Evolutionary conservation across 1,284 basidiomycete genomes (phyloP), one percentile per base, ranked within the genome.

Genomic region (Volvariella volvacea): DNA sequence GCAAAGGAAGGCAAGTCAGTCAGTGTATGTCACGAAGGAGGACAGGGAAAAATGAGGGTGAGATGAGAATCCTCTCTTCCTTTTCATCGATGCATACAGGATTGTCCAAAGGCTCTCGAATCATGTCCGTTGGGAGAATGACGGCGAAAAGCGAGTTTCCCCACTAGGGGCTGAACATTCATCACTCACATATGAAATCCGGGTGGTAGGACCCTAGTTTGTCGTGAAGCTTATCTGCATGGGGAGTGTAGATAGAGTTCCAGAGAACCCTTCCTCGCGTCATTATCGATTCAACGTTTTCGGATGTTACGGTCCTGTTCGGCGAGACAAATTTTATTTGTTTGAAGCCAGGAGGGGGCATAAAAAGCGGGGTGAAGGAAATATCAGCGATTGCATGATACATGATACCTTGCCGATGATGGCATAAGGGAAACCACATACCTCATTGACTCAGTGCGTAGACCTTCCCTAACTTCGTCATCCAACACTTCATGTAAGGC

Each of bases 241-340:
- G 86, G 52, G 93, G 93, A 56, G 80, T 71, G 68, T 99, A 99
- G 64, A 99, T 94, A 49, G 83, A 82, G 61, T 88, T 78, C 92
- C 94, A 99, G 49, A 95, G 71, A 37, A 66, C 70, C 56, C 66
- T 74, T 42, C 89, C 89, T 55, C 84, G 78, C 56, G 68, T 65
- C 58, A 79, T 60, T 52, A 82, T 80, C 57, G 76, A 67, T 62
- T 82, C 73, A 56, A 89, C 73, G 66, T 82, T 88, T 51, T 77
- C 70, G 50, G 76, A 59, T 30, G 70, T 78, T 48, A 74, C 75
- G 54, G 71, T 68, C 65, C 87, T 90, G 64, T 52, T 48, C 50
- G 25, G 25, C 25, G 25, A 6, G n/a, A n/a, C n/a, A n/a, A n/a
- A n/a, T n/a, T n/a, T n/a, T n/a, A n/a, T n/a, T n/a, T 37, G 42